phyloP scores from a whole-genome alignment of 1,139 yeast genomes.

The Suhomyces panamericanus region DNA sequence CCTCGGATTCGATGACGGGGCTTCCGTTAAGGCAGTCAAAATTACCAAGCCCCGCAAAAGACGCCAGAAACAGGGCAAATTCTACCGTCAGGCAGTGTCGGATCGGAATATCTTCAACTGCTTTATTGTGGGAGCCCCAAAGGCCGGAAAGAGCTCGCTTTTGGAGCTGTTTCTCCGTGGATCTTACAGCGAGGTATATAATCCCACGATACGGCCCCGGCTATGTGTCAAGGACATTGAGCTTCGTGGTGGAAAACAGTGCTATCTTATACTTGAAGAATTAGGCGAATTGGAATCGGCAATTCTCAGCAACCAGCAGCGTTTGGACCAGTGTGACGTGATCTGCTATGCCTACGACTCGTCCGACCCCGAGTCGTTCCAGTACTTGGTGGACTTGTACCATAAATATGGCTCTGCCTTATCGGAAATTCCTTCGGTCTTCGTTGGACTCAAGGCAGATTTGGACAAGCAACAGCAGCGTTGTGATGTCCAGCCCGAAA shows the following conservation, averaged over 20 bases:
- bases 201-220: conserved; percentile 80
- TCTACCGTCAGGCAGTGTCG: conserved; percentile 65
- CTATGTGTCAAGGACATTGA: conserved; percentile 94
- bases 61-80: conserved; percentile 62
- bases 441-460: conserved; percentile 93
- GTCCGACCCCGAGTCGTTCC: conserved; percentile 92
- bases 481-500: conserved; percentile 82
- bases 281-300: conserved; percentile 86
- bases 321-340: conserved; percentile 86
- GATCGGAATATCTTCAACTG: conserved; percentile 93
- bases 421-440: conserved; percentile 75
- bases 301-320: conserved; percentile 65
- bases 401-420: conserved; percentile 54
- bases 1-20: conserved; percentile 73
- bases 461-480: conserved; percentile 93
- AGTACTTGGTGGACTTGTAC: conserved; percentile 70
- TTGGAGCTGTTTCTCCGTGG: conserved; percentile 80
- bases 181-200: conserved; percentile 65
- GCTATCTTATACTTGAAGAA: conserved; percentile 87
- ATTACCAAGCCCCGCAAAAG: conserved; percentile 78
- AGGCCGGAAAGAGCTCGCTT: conserved; percentile 82
- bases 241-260: conserved; percentile 90
- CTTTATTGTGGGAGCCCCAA: conserved; percentile 79
- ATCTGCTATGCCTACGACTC: conserved; percentile 89
- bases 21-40: conserved; percentile 61